A percentile compares a stretch with the other conserved stretches of the same genome.
Evolutionary conservation across 257 asterid species (phyloP).

Genomic region (Rubia yunnanensis): DNA sequence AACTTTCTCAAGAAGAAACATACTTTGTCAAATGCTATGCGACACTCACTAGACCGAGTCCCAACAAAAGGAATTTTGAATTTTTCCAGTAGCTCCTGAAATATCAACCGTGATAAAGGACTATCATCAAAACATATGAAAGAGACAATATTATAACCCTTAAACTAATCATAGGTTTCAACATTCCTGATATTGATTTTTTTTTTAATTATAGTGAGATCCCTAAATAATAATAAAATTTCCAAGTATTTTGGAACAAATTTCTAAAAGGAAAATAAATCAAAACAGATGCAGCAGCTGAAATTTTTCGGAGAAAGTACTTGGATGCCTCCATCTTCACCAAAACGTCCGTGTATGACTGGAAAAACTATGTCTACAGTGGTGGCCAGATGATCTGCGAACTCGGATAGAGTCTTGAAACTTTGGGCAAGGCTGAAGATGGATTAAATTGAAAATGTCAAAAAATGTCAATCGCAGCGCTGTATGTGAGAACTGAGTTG

Average conservation of each 20-base stretch:
- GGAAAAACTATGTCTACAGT: conserved; percentile 83
- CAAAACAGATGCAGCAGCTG: background rate
- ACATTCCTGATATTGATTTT: too few species aligned
- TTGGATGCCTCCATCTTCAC: conserved; percentile 97
- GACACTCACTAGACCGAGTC: conserved; percentile 56
- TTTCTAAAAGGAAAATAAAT: too few species aligned
- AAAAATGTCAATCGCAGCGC: background rate
- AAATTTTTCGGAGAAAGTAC: conserved; percentile 19
- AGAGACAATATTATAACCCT: background rate
- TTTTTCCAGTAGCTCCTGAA: conserved; percentile 66
- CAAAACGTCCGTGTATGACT: conserved; percentile 88
- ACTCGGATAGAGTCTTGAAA: conserved; percentile 55
- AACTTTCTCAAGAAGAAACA: conserved; percentile 11
- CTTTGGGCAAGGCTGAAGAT: conserved; percentile 78
- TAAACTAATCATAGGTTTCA: too few species aligned
- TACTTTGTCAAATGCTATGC: conserved; percentile 80
- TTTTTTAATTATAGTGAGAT: too few species aligned
- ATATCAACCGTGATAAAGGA: conserved; percentile 9
- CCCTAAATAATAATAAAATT: too few species aligned
- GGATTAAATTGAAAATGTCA: conserved; percentile 5
- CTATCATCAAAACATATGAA: background rate
- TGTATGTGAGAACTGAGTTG: background rate
- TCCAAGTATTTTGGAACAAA: background rate
- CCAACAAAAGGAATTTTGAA: conserved; percentile 69
- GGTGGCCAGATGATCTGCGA: conserved; percentile 57